A percentile compares a stretch with the other conserved stretches of the same genome.
Conservation (phyloP, 2,329 filamentous ascomycete genomes). For the Salinomyces thailandicus region DNA sequence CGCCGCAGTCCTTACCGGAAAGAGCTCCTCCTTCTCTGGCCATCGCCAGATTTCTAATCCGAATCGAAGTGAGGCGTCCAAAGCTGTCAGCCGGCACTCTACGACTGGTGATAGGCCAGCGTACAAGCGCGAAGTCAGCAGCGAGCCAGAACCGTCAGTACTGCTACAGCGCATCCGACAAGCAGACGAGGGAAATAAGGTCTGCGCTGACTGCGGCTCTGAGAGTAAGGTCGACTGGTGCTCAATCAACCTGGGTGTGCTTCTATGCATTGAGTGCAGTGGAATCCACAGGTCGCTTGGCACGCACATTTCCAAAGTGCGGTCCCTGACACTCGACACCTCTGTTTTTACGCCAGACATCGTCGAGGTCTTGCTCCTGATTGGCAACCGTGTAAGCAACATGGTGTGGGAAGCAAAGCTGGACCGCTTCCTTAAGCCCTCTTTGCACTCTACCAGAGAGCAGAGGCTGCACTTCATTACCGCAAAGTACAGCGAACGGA, state of each 20-base stretch:
- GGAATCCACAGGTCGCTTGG: constrained; percentile 93
- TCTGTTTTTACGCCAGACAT: constrained; percentile 96
- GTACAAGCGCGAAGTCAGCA: constrained; percentile 59
- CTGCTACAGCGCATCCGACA: constrained; percentile 79
- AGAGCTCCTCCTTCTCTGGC: constrained; percentile 62
- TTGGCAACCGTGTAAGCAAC: constrained; percentile 92
- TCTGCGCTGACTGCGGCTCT: constrained; percentile 90
- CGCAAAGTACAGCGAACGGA: constrained; percentile 78
- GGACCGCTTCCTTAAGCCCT: constrained; percentile 62
- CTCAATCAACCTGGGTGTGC: constrained; percentile 91
- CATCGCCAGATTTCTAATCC: constrained; percentile 40
- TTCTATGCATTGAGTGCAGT: constrained; percentile 95
- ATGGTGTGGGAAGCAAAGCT: constrained; percentile 90
- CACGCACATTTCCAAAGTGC: constrained; percentile 94
- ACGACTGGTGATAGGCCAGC: constrained; percentile 82
- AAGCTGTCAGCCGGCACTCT: constrained; percentile 67
- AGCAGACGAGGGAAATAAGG: constrained; percentile 82
- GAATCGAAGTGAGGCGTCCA: constrained; percentile 30
- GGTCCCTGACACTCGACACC: constrained; percentile 88
- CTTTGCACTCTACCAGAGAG: constrained; percentile 69
- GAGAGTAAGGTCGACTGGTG: constrained; percentile 96
- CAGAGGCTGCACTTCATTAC: constrained; percentile 93
- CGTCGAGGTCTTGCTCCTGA: constrained; percentile 79
- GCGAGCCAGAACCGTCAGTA: constrained; percentile 67
- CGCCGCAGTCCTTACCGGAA: constrained; percentile 84